These are phyloP conservation scores for Jatropha podagrica DNA, from an alignment of 441 rosid species.

Conservation along the genomic window DNA sequence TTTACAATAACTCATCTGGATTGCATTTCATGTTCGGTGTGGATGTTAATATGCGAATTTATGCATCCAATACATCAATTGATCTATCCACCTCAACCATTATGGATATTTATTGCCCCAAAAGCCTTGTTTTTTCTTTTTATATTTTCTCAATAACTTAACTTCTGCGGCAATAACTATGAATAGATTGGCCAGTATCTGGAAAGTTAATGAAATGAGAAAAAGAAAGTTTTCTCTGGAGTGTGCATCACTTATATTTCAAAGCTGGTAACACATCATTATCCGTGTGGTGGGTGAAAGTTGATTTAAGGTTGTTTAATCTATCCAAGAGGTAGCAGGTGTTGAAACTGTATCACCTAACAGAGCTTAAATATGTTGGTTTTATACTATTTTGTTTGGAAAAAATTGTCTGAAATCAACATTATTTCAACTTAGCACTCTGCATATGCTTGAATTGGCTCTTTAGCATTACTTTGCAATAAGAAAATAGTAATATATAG, in stretches of 20 bases:
- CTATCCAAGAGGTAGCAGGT: slow-evolving; percentile 20
- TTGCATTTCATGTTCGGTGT: background rate
- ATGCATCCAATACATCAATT: slow-evolving; percentile 7
- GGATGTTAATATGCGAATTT: slow-evolving; percentile 7
- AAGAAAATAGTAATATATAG: background rate
- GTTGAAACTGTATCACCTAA: slow-evolving; percentile 15
- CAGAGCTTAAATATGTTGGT: background rate
- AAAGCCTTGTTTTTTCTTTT: background rate
- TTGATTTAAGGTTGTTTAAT: slow-evolving; percentile 20
- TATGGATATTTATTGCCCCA: background rate
- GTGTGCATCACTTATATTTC: slow-evolving; percentile 4
- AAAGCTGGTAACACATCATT: slow-evolving; percentile 25
- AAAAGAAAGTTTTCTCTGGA: slow-evolving; percentile 8
- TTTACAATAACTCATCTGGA: slow-evolving; percentile 12
- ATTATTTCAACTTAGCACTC: background rate
- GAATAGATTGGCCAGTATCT: background rate
- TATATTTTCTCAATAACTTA: background rate
- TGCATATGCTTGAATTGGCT: background rate
- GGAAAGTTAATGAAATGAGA: background rate
- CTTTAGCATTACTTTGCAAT: background rate
- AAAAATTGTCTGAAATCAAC: background rate
- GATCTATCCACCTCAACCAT: slow-evolving; percentile 9
- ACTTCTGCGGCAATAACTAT: slow-evolving; percentile 10
- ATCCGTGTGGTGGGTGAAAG: slow-evolving; percentile 24
- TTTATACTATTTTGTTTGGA: background rate